Evolutionary conservation across 2,329 filamentous ascomycete genomes (phyloP).

Genomic region (Hypoxylon sp.): DNA sequence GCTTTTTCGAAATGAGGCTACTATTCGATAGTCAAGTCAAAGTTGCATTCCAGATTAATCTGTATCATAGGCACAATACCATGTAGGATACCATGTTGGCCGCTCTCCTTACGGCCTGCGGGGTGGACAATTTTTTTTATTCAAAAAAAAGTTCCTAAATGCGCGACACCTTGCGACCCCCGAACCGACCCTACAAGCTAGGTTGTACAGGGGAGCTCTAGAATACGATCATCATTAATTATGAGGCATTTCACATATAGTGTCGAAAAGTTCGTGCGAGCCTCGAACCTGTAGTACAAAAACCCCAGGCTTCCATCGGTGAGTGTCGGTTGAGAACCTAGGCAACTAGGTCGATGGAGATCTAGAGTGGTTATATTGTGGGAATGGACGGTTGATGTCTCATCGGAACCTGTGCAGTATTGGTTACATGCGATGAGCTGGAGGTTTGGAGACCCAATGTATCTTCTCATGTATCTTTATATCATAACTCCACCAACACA

Average conservation of each 20-base stretch:
- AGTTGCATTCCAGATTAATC: slow-evolving; percentile 24
- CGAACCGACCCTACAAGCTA: slow-evolving; percentile 39
- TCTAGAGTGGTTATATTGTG: slow-evolving; percentile 12
- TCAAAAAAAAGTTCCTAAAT: slow-evolving; percentile 42
- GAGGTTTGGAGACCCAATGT: slow-evolving; percentile 16
- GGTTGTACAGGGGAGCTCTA: slow-evolving; percentile 33
- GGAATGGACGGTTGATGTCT: slow-evolving; percentile 16
- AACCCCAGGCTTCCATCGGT: slow-evolving; percentile 24
- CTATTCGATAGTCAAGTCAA: slow-evolving; percentile 21
- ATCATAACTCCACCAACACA: slow-evolving; percentile 26
- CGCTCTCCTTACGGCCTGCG: slow-evolving; percentile 36
- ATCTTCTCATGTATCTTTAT: slow-evolving; percentile 22
- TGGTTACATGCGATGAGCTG: slow-evolving; percentile 22
- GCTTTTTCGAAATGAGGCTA: slow-evolving; percentile 39
- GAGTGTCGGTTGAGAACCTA: slow-evolving; percentile 21
- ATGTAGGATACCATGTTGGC: slow-evolving; percentile 33
- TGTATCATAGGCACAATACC: slow-evolving; percentile 1
- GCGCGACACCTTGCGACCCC: slow-evolving; percentile 41
- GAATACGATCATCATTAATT: slow-evolving; percentile 41
- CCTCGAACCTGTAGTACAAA: slow-evolving; percentile 29
- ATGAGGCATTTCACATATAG: slow-evolving; percentile 45
- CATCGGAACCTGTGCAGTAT: slow-evolving; percentile 14
- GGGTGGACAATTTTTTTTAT: slow-evolving; percentile 26
- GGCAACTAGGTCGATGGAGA: slow-evolving; percentile 20
- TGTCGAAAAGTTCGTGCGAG: slow-evolving; percentile 30